Percentiles rank a stretch among this genome's conserved stretches.
These are phyloP conservation scores for Recurvomyces mirabilis DNA, from an alignment of 495 filamentous ascomycete genomes.

Conservation along the genomic window DNA sequence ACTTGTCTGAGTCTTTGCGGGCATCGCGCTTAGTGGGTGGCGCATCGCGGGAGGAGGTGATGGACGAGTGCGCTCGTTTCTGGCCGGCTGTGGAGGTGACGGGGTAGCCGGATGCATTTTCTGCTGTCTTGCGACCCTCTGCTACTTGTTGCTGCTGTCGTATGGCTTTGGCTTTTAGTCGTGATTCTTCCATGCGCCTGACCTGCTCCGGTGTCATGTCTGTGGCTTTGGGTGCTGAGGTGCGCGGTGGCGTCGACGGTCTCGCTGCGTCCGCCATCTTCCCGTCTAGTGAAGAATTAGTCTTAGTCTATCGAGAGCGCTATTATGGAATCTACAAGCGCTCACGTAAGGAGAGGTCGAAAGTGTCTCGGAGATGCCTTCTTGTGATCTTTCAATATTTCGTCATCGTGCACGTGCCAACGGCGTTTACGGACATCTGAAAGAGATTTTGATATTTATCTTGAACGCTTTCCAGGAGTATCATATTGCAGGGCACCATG, in stretches of 20 bases:
- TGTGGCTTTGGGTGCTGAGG: slow-evolving; percentile 31
- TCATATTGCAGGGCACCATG: too few species aligned
- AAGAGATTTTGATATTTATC: too few species aligned
- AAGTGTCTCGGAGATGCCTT: too few species aligned
- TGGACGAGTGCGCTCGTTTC: slow-evolving; percentile 52
- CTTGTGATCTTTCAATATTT: too few species aligned
- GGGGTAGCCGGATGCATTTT: slow-evolving; percentile 20
- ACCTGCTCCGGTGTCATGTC: slow-evolving; percentile 66
- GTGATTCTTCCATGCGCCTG: slow-evolving; percentile 59
- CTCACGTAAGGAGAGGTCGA: too few species aligned
- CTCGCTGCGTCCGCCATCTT: slow-evolving; percentile 31
- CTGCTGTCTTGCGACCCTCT: slow-evolving; percentile 34
- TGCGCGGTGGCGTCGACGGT: slow-evolving; percentile 52
- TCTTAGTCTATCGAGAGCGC: too few species aligned
- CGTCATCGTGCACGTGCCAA: too few species aligned
- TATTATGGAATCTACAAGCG: too few species aligned
- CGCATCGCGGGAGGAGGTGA: slow-evolving; percentile 49
- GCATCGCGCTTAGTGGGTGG: slow-evolving; percentile 62
- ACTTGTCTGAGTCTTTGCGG: slow-evolving; percentile 27
- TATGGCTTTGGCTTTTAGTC: slow-evolving; percentile 83
- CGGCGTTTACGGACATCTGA: too few species aligned
- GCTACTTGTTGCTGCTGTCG: slow-evolving; percentile 48
- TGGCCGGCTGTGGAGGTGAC: slow-evolving; percentile 36
- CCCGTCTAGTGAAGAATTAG: too few species aligned
- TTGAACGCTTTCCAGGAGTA: too few species aligned